Evolutionary conservation across 768 basidiomycete genomes (phyloP).

Genomic region (Rubroboletus pulcherrimus): DNA sequence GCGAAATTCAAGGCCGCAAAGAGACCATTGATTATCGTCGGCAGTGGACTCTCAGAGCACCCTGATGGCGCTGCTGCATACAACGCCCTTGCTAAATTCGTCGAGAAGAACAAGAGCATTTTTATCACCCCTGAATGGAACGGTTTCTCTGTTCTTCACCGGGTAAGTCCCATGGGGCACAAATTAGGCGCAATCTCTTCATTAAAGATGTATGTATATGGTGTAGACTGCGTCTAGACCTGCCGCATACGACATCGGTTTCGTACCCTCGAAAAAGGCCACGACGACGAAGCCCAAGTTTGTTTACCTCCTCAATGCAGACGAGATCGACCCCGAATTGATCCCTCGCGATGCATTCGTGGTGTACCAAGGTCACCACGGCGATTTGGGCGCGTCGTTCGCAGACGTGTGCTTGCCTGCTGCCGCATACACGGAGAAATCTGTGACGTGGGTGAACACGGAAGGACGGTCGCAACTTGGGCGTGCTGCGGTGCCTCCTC

Average conservation of each 20-base stretch:
- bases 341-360: constrained; percentile 94
- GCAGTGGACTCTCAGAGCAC: constrained; percentile 82
- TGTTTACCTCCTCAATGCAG: constrained; percentile 93
- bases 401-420: constrained; percentile 96
- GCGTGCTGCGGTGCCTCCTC: constrained; percentile 86
- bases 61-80: constrained; percentile 77
- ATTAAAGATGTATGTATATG: neutral
- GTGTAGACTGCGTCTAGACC: constrained; percentile 82
- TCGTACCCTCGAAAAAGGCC: constrained; percentile 80
- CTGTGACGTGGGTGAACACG: constrained; percentile 92
- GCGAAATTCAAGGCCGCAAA: constrained; percentile 86
- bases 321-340: constrained; percentile 83
- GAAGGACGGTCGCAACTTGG: constrained; percentile 92
- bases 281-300: constrained; percentile 83
- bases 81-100: constrained; percentile 73
- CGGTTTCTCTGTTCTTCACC: constrained; percentile 88
- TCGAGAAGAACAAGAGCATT: constrained; percentile 68
- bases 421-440: constrained; percentile 91
- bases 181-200: neutral
- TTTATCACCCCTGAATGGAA: constrained; percentile 92
- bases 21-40: constrained; percentile 89
- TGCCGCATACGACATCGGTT: constrained; percentile 93
- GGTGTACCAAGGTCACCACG: constrained; percentile 98
- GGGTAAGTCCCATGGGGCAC: constrained; percentile 46
- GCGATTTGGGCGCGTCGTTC: constrained; percentile 91